Evolutionary conservation across 176 grass and related monocot genomes (phyloP), one percentile per base, ranked within the genome.

Genomic region (Rhynchospora pubera): DNA sequence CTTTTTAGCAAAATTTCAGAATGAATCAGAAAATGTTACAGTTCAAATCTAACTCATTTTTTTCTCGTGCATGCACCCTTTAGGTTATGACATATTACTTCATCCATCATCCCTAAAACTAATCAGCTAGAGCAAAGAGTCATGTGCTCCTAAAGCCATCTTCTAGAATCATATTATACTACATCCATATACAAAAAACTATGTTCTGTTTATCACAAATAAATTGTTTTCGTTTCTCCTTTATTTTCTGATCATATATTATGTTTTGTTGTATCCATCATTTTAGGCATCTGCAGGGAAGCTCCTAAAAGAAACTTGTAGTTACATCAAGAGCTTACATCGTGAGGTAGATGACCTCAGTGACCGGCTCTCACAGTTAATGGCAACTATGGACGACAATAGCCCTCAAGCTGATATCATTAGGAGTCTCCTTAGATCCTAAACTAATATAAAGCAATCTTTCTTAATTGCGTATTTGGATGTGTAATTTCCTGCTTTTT

Each of bases 241-340:
- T 28, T 1, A 24, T 22, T 30, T 55, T 18, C 72, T 76, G 13
- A 76, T 52, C 23, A 76, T 75, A 19, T 55, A 19, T 79, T 62
- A 12, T 80, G 30, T 52, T 65, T 46, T 34, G 14, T 75, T 75
- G 51, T 75, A 21, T 76, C 7, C 65, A 74, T 52, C 3, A 32
- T 12, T 78, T 83, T 89, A 97, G 93, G 88, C 83, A 67, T 93
- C 93, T 80, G 91, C 94, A 84, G 68, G 88, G 68, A 97, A 90
- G 84, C 86, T 97, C 34, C 88, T 97, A n/a, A 93, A 97, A 81
- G 94, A 97, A 80, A 97, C 94, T 51, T 97, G 94, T 83, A 90
- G 84, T 79, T 94, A 94, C 83, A 94, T 97, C 83, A 97, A 93
- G 83, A 97, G 91, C 89, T 88, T 97, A 16, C 91, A 93, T 81